Evolutionary conservation across 73 alveolate species (phyloP).

Genomic region (Breviolum minutum): DNA sequence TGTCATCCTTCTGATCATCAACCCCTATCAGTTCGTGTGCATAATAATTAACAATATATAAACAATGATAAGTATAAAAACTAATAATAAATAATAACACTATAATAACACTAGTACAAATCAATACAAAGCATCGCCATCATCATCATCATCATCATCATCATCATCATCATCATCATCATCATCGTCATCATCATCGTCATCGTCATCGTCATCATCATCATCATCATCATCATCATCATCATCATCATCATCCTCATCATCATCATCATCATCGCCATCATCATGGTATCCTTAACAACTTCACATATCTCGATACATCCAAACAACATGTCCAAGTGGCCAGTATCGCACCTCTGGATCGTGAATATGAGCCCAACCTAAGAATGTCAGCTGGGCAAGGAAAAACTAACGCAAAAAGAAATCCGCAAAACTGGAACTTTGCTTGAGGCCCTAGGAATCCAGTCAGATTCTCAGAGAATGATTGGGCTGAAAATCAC

Average conservation of each 20-base stretch:
- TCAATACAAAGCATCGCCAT: background rate
- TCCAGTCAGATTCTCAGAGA: no score
- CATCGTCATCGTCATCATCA: background rate
- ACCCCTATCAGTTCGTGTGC: background rate
- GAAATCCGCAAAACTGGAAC: no score
- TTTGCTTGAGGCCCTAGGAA: no score
- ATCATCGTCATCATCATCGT: background rate
- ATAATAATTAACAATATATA: no score
- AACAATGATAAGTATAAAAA: no score
- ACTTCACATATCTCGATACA: no score
- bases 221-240: background rate
- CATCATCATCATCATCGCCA: no score
- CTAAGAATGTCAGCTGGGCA: background rate
- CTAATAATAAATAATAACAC: no score
- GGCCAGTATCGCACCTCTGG: constrained; percentile 44
- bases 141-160: background rate
- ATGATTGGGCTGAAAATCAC: no score
- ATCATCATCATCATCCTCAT: background rate
- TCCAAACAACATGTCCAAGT: background rate
- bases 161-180: constrained; percentile 22
- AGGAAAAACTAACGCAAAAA: no score
- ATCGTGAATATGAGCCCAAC: constrained; percentile 33
- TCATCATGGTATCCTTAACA: no score
- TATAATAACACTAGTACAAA: no score
- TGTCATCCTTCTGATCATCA: background rate